Base-by-base conservation (phyloP, 2,329 filamentous ascomycete species). In the Cladosporium velox region DNA sequence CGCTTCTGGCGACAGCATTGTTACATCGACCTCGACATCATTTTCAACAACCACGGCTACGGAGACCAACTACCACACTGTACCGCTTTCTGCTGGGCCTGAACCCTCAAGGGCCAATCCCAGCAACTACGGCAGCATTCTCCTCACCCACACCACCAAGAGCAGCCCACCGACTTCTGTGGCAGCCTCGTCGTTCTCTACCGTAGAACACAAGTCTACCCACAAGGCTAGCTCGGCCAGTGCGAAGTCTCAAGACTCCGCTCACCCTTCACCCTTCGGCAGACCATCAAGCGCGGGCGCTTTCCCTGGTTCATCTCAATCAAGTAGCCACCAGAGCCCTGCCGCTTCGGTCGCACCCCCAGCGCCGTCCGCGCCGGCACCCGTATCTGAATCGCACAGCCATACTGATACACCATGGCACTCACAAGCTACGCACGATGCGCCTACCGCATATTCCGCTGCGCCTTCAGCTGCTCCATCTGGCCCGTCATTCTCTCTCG, bases 1-100 rank as follows among this genome's bases (percentile, higher is more conserved):
- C 49, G n/a, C 51, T 64, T 64, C 61, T 64, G 61, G 61, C 61
- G 51, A 64, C 61, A 64, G 51, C 61, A 49, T 64, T 44, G 15
- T 24, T 32, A 64, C 61, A 35, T 64, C 61, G 34, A 64, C 61
- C 49, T 55, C 35, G 34, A 64, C 35, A 26, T 64, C 51, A 4
- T 24, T 30, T 15, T 24, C 14, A 7, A 35, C 41, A 12, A 64
- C 61, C 12, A 64, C 61, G 61, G 61, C 51, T 12, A 64, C 61
- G 51, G 61, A 64, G 61, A 57, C 51, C 51, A n/a, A 57, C 28
- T 47, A 47, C 34, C 61, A 64, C 51, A 64, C 61, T 35, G 51
- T 64, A 64, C 34, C 14, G 8, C 18, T 24, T 15, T 32, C 61
- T 64, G 35, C 26, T 49, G 34, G 18, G 15, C 12, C 18, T 26